These are phyloP conservation scores for Diddensiella santjacobensis DNA, from an alignment of 805 yeast species.

Conservation along the genomic window DNA sequence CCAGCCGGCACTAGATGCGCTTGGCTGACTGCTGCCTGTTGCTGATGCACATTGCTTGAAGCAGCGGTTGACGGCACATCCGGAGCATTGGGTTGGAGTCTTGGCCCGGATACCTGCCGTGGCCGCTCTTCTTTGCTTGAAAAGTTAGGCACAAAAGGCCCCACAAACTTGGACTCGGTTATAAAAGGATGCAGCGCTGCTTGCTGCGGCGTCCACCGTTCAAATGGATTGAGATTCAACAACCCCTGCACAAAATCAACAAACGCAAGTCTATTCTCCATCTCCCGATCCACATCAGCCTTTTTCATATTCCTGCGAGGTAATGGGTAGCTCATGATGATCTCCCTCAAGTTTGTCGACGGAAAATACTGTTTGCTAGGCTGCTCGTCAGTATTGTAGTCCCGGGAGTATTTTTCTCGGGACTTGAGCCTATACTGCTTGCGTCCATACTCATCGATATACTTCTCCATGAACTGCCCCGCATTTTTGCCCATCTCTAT, in stretches of 20 bases:
- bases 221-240: conserved; percentile 82
- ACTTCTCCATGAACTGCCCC: conserved; percentile 58
- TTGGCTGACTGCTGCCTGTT: conserved; percentile 6
- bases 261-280: conserved; percentile 64
- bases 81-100: conserved; percentile 1
- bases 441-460: conserved; percentile 34
- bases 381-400: conserved; percentile 50
- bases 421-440: conserved; percentile 43
- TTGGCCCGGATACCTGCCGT: conserved; percentile 3
- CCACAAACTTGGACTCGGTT: conserved; percentile 53
- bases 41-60: conserved; percentile 3
- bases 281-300: conserved; percentile 59
- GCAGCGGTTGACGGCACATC: conserved; percentile 1
- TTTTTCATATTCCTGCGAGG: conserved; percentile 35
- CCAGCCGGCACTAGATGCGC: not conserved
- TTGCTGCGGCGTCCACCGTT: conserved; percentile 96
- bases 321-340: conserved; percentile 67
- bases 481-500: conserved; percentile 90
- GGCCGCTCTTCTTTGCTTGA: conserved; percentile 7
- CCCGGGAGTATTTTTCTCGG: conserved; percentile 48
- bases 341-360: conserved; percentile 60
- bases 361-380: conserved; percentile 84
- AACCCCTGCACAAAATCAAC: conserved; percentile 76
- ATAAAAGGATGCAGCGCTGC: conserved; percentile 90
- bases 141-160: conserved; percentile 33